These are phyloP conservation scores for Aspergillus vadensis DNA, from an alignment of 2,329 filamentous ascomycete species.

Conservation along the genomic window DNA sequence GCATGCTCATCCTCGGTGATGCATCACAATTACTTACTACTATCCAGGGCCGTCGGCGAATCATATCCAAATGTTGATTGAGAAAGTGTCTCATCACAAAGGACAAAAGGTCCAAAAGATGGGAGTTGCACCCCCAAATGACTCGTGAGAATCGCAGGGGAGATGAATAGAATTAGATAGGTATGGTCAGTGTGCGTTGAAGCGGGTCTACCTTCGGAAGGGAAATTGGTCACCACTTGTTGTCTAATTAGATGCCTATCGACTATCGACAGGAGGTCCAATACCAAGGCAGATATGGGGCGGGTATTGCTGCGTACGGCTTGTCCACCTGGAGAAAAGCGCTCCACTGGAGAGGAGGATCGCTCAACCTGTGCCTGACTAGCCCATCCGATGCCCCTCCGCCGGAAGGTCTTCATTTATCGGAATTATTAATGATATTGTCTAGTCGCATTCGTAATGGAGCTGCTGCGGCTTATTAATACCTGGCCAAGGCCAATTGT, in stretches of 20 bases:
- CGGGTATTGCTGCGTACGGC: constrained; percentile 4
- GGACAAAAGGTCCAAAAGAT: background rate
- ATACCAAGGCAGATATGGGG: background rate
- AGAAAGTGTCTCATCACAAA: background rate
- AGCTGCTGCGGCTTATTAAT: background rate
- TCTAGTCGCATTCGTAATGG: background rate
- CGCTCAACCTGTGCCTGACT: constrained; percentile 21
- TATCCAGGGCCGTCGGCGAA: background rate
- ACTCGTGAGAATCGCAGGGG: background rate
- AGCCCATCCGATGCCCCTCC: constrained; percentile 10
- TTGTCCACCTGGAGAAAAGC: constrained; percentile 10
- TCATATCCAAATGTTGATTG: background rate
- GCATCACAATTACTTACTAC: background rate
- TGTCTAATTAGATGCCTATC: background rate
- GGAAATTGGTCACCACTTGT: constrained; percentile 4
- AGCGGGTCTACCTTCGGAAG: constrained; percentile 7
- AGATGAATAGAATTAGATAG: background rate
- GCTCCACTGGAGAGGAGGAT: constrained; percentile 17
- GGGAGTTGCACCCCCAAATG: background rate
- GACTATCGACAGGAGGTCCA: background rate
- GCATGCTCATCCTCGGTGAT: background rate
- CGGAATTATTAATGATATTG: constrained; percentile 9
- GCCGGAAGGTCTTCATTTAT: constrained; percentile 11
- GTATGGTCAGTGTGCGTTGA: constrained; percentile 6
- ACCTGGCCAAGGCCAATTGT: background rate